Conservation (phyloP, 192 early-diverging fungal species). For the Backusella tarrabulga region DNA sequence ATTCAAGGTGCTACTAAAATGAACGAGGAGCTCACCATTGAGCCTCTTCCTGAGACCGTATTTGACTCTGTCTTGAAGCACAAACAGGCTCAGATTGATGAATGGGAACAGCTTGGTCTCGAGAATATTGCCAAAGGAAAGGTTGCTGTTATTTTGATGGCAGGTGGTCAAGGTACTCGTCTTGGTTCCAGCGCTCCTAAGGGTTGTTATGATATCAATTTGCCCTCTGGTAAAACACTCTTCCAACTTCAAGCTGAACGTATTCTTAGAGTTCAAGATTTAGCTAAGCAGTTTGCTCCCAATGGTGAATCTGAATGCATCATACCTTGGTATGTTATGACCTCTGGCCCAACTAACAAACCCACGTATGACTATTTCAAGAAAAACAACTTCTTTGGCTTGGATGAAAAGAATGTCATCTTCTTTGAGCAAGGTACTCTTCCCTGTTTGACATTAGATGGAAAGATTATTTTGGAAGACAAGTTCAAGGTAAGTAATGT, state of each 20-base stretch:
- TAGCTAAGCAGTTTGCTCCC: slow-evolving; percentile 37
- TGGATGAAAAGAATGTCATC: slow-evolving; percentile 77
- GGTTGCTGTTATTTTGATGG: slow-evolving; percentile 89
- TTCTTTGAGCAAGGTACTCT: slow-evolving; percentile 97
- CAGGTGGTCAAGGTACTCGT: slow-evolving; percentile 80
- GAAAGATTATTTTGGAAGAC: slow-evolving; percentile 88
- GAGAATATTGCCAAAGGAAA: slow-evolving; percentile 74
- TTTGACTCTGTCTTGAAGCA: slow-evolving; percentile 61
- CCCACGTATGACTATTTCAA: slow-evolving; percentile 81
- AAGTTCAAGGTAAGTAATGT: slow-evolving; percentile 45
- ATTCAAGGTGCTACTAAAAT: slow-evolving; percentile 32
- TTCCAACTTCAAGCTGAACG: slow-evolving; percentile 92
- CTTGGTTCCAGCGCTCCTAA: slow-evolving; percentile 77
- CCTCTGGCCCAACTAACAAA: slow-evolving; percentile 85
- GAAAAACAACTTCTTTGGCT: slow-evolving; percentile 83
- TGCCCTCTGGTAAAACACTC: slow-evolving; percentile 84
- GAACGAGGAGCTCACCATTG: slow-evolving; percentile 39
- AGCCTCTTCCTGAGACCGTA: slow-evolving; percentile 64
- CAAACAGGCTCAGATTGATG: slow-evolving; percentile 43
- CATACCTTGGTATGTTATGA: slow-evolving; percentile 99
- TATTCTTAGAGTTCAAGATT: slow-evolving; percentile 76
- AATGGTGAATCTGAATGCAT: slow-evolving; percentile 4
- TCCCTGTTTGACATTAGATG: slow-evolving; percentile 87
- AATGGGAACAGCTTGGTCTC: slow-evolving; percentile 70
- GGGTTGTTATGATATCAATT: slow-evolving; percentile 89